Base-by-base conservation (phyloP, 2,329 filamentous ascomycete species). In the Pezicula carpinea region DNA sequence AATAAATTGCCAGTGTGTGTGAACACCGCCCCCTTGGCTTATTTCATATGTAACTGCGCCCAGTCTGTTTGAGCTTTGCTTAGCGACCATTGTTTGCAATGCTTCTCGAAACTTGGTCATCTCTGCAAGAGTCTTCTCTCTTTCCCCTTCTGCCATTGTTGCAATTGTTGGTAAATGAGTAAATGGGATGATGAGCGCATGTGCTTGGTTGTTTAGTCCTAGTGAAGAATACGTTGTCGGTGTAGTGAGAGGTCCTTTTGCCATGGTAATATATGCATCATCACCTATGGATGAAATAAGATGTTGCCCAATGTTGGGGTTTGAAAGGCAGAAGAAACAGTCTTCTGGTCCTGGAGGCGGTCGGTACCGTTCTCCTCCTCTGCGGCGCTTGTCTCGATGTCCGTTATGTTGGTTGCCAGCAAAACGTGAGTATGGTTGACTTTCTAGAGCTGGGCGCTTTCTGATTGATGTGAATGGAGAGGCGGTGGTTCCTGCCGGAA, bases 261-360 rank as follows among this genome's bases (percentile, higher is more conserved):
- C 89, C 19, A 87, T 93, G 22, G 93, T 95, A 46, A 97, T 69
- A 65, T 97, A 97, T 45, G 83, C 78, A 50, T 95, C 87, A 15
- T 90, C 83, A 44, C 88, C 93, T 53, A 99, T 92, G 21, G 87
- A 90, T 54, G 87, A 86, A 59, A 96, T 85, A 67, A 99, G 86
- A 68, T 99, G 92, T 1, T 85, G 85, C 44, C 87, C 86, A 38
- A 93, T 73, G 51, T 85, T 86, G 5, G 87, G 82, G 65, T 95
- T 96, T 5, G 89, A 91, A 10, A 99, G 76, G 64, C 93, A 99
- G 72, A 99, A 97, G 73, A 93, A 99, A 69, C 93, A 99, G 59
- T 85, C 79, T 44, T 85, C 83, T 2, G 89, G 89, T 0, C 83
- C 82, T 0, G 82, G 82, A 6, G 80, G 82, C 11, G 83, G 82